Percentiles rank a stretch among this genome's conserved stretches.
phyloP scores from a whole-genome alignment of 768 basidiomycete species.

The Rhodotorula paludigena region DNA sequence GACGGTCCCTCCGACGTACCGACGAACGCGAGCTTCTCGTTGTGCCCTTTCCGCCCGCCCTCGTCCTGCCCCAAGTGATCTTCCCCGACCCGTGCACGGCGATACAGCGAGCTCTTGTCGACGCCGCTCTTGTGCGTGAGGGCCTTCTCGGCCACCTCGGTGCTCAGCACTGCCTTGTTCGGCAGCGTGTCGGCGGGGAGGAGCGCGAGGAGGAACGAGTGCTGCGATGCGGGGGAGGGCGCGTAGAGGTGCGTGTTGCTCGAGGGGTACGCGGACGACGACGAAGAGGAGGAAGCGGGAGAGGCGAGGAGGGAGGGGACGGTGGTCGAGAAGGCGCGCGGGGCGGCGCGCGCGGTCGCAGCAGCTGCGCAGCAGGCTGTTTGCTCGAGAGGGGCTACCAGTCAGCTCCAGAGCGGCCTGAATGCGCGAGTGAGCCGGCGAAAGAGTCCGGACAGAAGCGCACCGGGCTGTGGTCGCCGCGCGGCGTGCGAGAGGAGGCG shows the following conservation, averaged over 20 bases:
- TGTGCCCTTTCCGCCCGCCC: conserved; percentile 19
- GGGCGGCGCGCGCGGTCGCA: background rate
- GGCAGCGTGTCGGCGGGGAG: conserved; percentile 5
- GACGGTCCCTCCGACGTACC: conserved; percentile 8
- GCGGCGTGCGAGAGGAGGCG: background rate
- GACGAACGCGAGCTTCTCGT: conserved; percentile 37
- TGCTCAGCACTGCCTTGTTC: conserved; percentile 8
- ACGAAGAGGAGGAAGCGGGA: background rate
- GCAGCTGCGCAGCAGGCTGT: background rate
- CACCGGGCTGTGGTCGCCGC: conserved; percentile 3
- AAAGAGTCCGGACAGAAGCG: background rate
- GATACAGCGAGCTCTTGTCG: conserved; percentile 12
- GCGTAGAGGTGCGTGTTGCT: conserved; percentile 16
- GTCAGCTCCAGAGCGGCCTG: too few relatives aligned
- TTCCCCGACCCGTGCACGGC: background rate
- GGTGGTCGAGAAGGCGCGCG: background rate
- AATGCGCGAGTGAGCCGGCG: too few relatives aligned
- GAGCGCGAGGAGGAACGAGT: conserved; percentile 11
- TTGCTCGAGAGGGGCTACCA: background rate
- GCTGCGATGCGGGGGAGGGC: conserved; percentile 7
- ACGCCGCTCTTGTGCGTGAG: conserved; percentile 37
- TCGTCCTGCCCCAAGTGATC: background rate
- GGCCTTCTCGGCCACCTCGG: conserved; percentile 2
- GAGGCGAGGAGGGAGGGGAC: background rate
- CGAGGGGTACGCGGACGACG: background rate